Conservation (phyloP, 1,284 basidiomycete species). For the Moniliophthora roreri region DNA sequence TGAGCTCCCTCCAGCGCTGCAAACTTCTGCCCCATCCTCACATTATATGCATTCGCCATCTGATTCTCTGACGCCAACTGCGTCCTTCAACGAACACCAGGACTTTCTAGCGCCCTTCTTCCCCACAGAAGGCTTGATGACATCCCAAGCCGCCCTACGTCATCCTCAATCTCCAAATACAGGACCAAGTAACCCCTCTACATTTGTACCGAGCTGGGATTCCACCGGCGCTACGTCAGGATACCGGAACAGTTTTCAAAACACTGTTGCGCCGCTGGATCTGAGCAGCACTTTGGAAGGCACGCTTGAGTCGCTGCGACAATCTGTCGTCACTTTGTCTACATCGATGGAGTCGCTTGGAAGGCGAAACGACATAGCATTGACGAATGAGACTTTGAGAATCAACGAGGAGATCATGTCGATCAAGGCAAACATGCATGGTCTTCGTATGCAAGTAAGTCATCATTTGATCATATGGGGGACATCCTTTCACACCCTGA, state of each 20-base stretch:
- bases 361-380: conserved; percentile 61
- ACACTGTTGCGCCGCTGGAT: conserved; percentile 55
- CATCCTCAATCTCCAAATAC: not conserved
- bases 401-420: conserved; percentile 77
- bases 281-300: conserved; percentile 59
- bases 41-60: conserved; percentile 3
- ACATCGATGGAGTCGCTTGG: conserved; percentile 63
- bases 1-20: conserved; percentile 23
- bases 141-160: not conserved
- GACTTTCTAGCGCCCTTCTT: conserved; percentile 3
- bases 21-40: conserved; percentile 21
- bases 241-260: conserved; percentile 19
- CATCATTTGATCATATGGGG: not conserved
- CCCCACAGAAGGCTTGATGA: conserved; percentile 1
- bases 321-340: conserved; percentile 59
- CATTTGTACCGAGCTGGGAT: conserved; percentile 12
- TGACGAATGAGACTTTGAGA: conserved; percentile 71
- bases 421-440: conserved; percentile 72
- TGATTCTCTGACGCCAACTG: not conserved
- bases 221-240: conserved; percentile 17
- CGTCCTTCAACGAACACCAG: conserved; percentile 15
- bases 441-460: conserved; percentile 77
- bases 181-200: not conserved
- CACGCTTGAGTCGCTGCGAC: conserved; percentile 57
- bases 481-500: conserved; percentile 6